Evolutionary conservation across 768 basidiomycete genomes (phyloP).

Genomic region (Mycena epipterygia): DNA sequence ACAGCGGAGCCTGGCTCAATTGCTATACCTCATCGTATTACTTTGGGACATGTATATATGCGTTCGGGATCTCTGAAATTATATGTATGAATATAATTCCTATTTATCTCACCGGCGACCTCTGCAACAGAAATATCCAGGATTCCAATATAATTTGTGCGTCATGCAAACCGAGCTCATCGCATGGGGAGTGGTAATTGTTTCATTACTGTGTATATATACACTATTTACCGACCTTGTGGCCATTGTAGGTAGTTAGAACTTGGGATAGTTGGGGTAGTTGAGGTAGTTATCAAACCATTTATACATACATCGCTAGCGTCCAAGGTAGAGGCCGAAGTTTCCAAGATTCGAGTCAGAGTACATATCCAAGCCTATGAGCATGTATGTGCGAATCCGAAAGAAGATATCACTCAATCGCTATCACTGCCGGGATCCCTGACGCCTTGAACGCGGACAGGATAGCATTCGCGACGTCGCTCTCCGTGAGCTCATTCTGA

Average conservation of each 20-base stretch:
- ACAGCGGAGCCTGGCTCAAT: no score
- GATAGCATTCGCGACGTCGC: background rate
- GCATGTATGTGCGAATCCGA: background rate
- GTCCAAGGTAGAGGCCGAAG: background rate
- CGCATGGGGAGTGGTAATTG: no score
- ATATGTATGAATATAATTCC: no score
- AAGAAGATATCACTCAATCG: background rate
- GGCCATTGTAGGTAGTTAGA: conserved; percentile 15
- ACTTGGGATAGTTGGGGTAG: background rate
- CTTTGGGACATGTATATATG: no score
- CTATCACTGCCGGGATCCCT: background rate
- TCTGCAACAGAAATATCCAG: no score
- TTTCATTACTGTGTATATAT: conserved; percentile 3
- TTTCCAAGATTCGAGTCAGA: background rate
- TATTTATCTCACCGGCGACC: no score
- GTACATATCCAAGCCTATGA: background rate
- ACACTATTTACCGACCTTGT: conserved; percentile 20
- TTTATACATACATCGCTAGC: background rate
- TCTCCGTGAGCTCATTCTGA: background rate
- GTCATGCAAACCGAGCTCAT: no score
- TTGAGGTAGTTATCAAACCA: background rate
- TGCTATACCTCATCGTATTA: no score
- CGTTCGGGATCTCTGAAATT: no score
- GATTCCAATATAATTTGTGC: no score
- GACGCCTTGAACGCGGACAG: background rate